phyloP scores from a whole-genome alignment of 441 rosid genomes.

The Caryocar brasiliense region DNA sequence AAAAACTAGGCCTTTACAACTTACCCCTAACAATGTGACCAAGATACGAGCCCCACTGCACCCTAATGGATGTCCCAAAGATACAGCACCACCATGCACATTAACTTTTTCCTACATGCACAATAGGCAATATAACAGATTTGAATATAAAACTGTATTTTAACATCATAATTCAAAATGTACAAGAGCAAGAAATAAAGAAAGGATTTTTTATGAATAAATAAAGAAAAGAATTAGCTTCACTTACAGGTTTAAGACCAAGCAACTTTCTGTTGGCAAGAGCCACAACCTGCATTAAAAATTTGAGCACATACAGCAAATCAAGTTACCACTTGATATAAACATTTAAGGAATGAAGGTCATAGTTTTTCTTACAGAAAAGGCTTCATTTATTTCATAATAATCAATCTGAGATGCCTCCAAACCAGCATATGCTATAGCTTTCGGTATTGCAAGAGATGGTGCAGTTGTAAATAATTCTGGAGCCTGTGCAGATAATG shows the following conservation, averaged over 20 bases:
- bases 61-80: slow-evolving; percentile 93
- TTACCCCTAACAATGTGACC: slow-evolving; percentile 88
- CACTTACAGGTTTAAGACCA: slow-evolving; percentile 65
- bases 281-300: slow-evolving; percentile 62
- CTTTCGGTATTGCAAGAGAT: slow-evolving; percentile 82
- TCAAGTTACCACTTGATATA: too few relatives aligned
- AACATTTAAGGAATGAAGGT: too few relatives aligned
- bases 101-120: slow-evolving; percentile 64
- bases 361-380: slow-evolving; percentile 87
- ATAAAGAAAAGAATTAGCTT: not conserved
- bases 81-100: slow-evolving; percentile 88
- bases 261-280: slow-evolving; percentile 86
- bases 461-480: slow-evolving; percentile 88
- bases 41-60: slow-evolving; percentile 96
- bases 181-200: not conserved
- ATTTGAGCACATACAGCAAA: slow-evolving; percentile 3
- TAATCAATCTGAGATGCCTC: slow-evolving; percentile 76
- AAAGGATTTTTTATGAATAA: not conserved
- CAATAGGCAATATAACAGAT: slow-evolving; percentile 4
- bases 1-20: slow-evolving; percentile 3
- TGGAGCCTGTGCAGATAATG: slow-evolving; percentile 52
- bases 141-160: not conserved
- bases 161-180: not conserved
- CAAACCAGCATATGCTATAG: slow-evolving; percentile 66
- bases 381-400: slow-evolving; percentile 97